Percentiles rank a stretch among this genome's conserved stretches.
Conservation (phyloP, 331 rosid genomes). For the Quercus tomentella region DNA sequence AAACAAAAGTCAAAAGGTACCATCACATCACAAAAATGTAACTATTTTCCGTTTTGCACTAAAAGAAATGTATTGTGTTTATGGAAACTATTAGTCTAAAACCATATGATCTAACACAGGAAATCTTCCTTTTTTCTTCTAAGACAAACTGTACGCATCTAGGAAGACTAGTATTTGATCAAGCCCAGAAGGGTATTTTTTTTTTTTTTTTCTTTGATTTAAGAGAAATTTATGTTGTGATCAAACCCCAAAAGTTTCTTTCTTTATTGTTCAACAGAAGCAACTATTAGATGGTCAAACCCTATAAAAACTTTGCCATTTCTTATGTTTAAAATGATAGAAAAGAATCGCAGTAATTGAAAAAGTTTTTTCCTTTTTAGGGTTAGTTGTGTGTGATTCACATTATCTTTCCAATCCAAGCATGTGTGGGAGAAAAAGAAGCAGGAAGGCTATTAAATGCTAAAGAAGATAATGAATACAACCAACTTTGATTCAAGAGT, state of each 20-base stretch:
- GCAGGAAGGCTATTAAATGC: not conserved
- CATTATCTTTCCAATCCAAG: not conserved
- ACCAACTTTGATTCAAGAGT: not conserved
- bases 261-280: not conserved
- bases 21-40: not conserved
- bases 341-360: not conserved
- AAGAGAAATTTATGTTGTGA: not conserved
- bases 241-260: not conserved
- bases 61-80: not conserved
- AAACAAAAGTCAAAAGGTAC: not conserved
- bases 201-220: not conserved
- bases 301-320: constrained; percentile 4
- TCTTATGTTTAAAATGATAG: not conserved
- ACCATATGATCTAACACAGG: not conserved
- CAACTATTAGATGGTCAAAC: not conserved
- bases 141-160: no score
- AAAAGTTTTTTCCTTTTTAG: constrained; percentile 20
- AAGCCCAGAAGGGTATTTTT: not conserved
- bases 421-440: not conserved
- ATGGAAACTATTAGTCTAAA: not conserved
- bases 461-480: not conserved
- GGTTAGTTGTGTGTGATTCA: constrained; percentile 8
- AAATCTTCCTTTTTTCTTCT: not conserved
- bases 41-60: not conserved
- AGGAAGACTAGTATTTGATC: not conserved